Evolutionary conservation across 2,329 filamentous ascomycete species (phyloP).

Genomic region (Elsinoe arachidis): DNA sequence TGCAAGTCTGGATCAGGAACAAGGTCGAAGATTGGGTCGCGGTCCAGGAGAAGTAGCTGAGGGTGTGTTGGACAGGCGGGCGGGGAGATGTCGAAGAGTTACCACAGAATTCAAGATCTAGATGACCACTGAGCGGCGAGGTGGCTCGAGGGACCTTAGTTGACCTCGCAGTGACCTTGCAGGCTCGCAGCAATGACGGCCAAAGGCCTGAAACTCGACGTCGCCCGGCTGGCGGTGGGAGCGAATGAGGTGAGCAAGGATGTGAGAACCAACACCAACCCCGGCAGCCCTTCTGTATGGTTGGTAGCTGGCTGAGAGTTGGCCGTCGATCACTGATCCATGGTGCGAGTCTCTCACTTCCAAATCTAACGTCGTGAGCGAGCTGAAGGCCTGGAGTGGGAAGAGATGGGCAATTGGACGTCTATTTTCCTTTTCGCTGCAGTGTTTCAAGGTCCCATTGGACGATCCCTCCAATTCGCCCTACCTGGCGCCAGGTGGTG

Average conservation of each 20-base stretch:
- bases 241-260: constrained; percentile 11
- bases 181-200: neutral
- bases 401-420: neutral
- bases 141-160: constrained; percentile 1
- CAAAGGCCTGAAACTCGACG: neutral
- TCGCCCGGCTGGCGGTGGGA: constrained; percentile 1
- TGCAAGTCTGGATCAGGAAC: neutral
- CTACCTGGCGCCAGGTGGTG: neutral
- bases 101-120: neutral
- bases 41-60: neutral
- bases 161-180: neutral
- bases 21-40: constrained; percentile 3
- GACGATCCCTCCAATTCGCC: neutral
- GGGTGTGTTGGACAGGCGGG: neutral
- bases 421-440: neutral
- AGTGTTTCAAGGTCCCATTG: neutral
- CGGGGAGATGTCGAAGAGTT: neutral
- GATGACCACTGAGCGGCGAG: neutral
- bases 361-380: neutral
- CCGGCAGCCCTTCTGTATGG: constrained; percentile 3
- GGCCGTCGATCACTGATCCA: constrained; percentile 10
- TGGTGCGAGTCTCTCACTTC: neutral
- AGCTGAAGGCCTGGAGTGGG: neutral
- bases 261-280: constrained; percentile 9
- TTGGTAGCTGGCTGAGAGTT: constrained; percentile 4